A percentile compares a stretch with the other conserved stretches of the same genome.
Evolutionary conservation across 345 rosid genomes (phyloP).

Genomic region (Pugionium cornutum): DNA sequence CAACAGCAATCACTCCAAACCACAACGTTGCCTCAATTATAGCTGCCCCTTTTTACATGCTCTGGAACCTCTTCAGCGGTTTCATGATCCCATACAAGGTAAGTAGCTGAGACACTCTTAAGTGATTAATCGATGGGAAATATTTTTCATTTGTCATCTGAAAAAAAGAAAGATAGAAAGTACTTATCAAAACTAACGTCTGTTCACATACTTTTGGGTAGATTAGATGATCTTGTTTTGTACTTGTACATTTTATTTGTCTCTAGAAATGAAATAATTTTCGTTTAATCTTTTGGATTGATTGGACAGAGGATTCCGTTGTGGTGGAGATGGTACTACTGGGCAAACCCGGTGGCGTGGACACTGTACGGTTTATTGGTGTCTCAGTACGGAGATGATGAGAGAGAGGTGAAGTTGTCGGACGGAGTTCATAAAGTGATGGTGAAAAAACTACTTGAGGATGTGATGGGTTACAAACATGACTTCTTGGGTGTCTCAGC

Average conservation of each 20-base stretch:
- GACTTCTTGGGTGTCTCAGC: slow-evolving; percentile 78
- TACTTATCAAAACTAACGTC: no score
- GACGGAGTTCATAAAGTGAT: slow-evolving; percentile 57
- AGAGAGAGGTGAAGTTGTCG: slow-evolving; percentile 50
- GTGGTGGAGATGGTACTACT: slow-evolving; percentile 99
- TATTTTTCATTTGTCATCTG: no score
- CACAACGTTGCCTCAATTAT: slow-evolving; percentile 89
- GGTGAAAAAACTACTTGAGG: slow-evolving; percentile 51
- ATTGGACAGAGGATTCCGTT: slow-evolving; percentile 82
- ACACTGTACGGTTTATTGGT: slow-evolving; percentile 78
- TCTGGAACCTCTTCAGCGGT: slow-evolving; percentile 99
- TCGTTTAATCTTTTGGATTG: not conserved
- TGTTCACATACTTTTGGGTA: no score
- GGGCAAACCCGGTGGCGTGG: slow-evolving; percentile 99
- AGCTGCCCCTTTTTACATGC: slow-evolving; percentile 95
- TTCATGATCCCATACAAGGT: slow-evolving; percentile 96
- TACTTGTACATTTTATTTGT: no score
- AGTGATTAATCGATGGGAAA: not conserved
- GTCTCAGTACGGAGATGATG: slow-evolving; percentile 78
- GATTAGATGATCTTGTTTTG: no score
- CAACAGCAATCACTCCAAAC: slow-evolving; percentile 92
- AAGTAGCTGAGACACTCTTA: slow-evolving; percentile 17
- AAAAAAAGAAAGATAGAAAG: no score
- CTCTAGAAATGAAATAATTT: no score
- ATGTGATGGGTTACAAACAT: slow-evolving; percentile 70